phyloP scores from a whole-genome alignment of 2,329 filamentous ascomycete species.

The Teratosphaeria epicoccoides region DNA sequence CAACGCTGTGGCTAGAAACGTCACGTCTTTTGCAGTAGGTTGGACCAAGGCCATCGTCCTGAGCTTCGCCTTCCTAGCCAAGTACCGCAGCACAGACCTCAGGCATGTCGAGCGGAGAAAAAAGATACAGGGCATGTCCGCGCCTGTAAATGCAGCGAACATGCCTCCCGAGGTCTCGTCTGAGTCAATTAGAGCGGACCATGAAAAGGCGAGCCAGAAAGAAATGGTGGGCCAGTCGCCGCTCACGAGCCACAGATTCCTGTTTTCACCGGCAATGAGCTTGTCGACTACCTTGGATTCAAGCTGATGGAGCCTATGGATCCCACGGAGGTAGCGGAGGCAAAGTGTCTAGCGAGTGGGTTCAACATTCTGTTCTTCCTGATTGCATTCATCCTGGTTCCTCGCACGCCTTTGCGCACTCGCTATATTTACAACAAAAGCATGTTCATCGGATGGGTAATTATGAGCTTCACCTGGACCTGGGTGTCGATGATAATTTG shows the following conservation, averaged over 20 bases:
- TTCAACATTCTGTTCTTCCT: conserved; percentile 30
- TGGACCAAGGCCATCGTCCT: conserved; percentile 30
- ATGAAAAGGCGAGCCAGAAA: neutral
- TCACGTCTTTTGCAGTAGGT: conserved; percentile 16
- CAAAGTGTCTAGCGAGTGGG: conserved; percentile 29
- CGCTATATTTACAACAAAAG: conserved; percentile 31
- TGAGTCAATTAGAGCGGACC: neutral
- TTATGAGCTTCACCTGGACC: conserved; percentile 34
- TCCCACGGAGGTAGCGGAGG: conserved; percentile 26
- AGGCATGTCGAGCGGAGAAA: conserved; percentile 31
- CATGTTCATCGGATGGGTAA: conserved; percentile 27
- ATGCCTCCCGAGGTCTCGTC: neutral
- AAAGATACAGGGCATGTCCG: conserved; percentile 25
- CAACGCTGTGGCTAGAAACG: conserved; percentile 29
- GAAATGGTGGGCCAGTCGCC: conserved; percentile 7
- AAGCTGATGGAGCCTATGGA: conserved; percentile 35
- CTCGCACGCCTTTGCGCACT: conserved; percentile 29
- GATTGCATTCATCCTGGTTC: conserved; percentile 29
- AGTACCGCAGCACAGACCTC: conserved; percentile 28
- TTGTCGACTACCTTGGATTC: conserved; percentile 33
- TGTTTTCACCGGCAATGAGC: conserved; percentile 29
- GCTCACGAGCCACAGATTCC: conserved; percentile 16
- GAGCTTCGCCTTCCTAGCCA: conserved; percentile 27
- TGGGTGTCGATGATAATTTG: conserved; percentile 31
- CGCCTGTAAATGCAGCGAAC: neutral